phyloP scores from a whole-genome alignment of 768 basidiomycete genomes.

The Phanerochaete carnosa region DNA sequence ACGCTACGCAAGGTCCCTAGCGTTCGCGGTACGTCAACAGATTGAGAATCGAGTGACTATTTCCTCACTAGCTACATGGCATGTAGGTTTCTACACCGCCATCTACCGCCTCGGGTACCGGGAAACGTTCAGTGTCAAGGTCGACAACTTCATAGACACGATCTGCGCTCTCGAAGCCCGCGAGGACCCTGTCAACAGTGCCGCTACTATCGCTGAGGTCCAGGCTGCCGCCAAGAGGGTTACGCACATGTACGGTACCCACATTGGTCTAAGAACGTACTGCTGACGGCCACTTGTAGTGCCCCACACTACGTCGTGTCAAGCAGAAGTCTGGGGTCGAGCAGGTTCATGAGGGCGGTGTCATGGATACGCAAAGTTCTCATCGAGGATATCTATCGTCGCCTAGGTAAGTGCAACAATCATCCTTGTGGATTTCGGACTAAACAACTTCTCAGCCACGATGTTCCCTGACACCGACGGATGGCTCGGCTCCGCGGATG shows the following conservation, averaged over 20 bases:
- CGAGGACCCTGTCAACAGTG: conserved; percentile 32
- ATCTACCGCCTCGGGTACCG: conserved; percentile 56
- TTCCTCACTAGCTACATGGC: background rate
- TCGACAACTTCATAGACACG: conserved; percentile 41
- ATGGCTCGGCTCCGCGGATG: conserved; percentile 50
- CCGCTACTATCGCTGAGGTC: conserved; percentile 36
- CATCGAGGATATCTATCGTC: conserved; percentile 58
- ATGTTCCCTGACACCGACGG: conserved; percentile 60
- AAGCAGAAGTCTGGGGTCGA: conserved; percentile 31
- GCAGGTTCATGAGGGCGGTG: conserved; percentile 26
- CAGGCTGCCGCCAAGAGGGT: conserved; percentile 34
- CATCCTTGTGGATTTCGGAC: background rate
- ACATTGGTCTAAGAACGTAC: background rate
- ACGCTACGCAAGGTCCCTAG: conserved; percentile 53
- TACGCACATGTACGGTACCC: conserved; percentile 49
- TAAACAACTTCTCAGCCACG: conserved; percentile 31
- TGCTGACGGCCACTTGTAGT: conserved; percentile 24
- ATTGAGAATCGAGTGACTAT: background rate
- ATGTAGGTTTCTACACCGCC: conserved; percentile 50
- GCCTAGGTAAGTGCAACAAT: conserved; percentile 35
- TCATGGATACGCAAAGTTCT: conserved; percentile 44
- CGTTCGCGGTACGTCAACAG: conserved; percentile 36
- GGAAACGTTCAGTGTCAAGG: conserved; percentile 50
- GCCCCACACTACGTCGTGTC: conserved; percentile 54
- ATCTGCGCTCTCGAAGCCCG: conserved; percentile 45